Evolutionary conservation across 164 flowering plant genomes (phyloP).

Genomic region (Magnolia officinalis): DNA sequence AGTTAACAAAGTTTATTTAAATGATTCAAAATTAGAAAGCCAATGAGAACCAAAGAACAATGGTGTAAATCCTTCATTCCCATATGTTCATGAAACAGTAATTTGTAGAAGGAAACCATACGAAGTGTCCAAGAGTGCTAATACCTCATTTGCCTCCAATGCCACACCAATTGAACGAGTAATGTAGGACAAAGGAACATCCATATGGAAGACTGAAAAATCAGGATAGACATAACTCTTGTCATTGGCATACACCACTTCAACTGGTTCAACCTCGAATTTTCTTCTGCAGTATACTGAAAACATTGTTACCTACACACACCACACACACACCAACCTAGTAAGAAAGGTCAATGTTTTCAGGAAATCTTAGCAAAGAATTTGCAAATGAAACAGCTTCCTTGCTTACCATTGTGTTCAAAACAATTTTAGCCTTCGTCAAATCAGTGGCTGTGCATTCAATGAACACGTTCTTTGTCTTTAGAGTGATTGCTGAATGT

Average conservation of each 20-base stretch:
- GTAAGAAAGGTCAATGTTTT: background rate
- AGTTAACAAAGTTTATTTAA: no score
- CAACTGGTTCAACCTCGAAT: constrained; percentile 92
- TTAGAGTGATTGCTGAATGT: constrained; percentile 80
- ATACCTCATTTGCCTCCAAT: constrained; percentile 65
- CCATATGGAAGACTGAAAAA: constrained; percentile 61
- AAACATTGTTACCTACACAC: constrained; percentile 73
- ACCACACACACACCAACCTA: background rate
- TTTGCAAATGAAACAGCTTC: background rate
- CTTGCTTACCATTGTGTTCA: constrained; percentile 77
- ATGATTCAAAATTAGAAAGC: background rate
- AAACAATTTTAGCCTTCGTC: constrained; percentile 87
- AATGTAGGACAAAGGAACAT: constrained; percentile 77
- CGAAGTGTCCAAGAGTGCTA: background rate
- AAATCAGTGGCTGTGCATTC: constrained; percentile 97
- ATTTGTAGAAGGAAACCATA: background rate
- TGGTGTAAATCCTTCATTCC: no score
- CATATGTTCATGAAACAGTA: no score
- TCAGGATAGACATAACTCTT: constrained; percentile 63
- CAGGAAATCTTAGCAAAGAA: background rate
- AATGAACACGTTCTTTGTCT: constrained; percentile 88
- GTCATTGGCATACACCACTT: constrained; percentile 69
- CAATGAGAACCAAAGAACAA: background rate
- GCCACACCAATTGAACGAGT: constrained; percentile 66
- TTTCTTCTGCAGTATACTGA: constrained; percentile 77